These are phyloP conservation scores for Paracoccidioides lutzii DNA, from an alignment of 2,329 filamentous ascomycete species.

Conservation along the genomic window DNA sequence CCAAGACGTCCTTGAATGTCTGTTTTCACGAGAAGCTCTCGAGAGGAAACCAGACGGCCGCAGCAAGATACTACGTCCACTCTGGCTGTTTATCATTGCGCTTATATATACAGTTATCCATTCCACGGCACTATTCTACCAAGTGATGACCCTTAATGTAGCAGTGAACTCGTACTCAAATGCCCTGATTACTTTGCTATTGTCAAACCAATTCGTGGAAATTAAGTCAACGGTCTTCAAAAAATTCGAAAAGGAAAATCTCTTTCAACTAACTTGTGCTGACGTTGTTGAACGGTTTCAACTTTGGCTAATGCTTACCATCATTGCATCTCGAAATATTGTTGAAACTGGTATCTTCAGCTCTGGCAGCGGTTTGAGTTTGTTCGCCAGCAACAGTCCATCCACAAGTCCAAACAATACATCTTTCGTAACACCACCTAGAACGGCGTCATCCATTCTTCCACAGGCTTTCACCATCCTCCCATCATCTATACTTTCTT, in stretches of 20 bases:
- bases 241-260: conserved; percentile 93
- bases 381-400: conserved; percentile 17
- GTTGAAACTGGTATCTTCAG: conserved; percentile 86
- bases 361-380: conserved; percentile 27
- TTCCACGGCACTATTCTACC: conserved; percentile 81
- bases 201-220: conserved; percentile 98
- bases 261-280: conserved; percentile 91
- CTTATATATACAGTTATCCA: conserved; percentile 81
- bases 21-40: conserved; percentile 85
- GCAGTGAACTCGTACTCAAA: conserved; percentile 98
- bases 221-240: conserved; percentile 99
- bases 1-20: conserved; percentile 89
- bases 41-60: conserved; percentile 78
- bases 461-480: conserved; percentile 78
- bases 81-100: conserved; percentile 82
- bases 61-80: conserved; percentile 76
- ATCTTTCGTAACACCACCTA: conserved; percentile 44
- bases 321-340: conserved; percentile 91
- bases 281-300: conserved; percentile 97
- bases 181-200: conserved; percentile 74
- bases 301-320: conserved; percentile 91
- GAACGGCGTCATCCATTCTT: conserved; percentile 54
- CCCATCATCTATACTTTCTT: conserved; percentile 43
- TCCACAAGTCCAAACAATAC: conserved; percentile 34
- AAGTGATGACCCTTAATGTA: conserved; percentile 94